phyloP scores from a whole-genome alignment of 495 filamentous ascomycete genomes.

The Hypomontagnella submonticulosa region DNA sequence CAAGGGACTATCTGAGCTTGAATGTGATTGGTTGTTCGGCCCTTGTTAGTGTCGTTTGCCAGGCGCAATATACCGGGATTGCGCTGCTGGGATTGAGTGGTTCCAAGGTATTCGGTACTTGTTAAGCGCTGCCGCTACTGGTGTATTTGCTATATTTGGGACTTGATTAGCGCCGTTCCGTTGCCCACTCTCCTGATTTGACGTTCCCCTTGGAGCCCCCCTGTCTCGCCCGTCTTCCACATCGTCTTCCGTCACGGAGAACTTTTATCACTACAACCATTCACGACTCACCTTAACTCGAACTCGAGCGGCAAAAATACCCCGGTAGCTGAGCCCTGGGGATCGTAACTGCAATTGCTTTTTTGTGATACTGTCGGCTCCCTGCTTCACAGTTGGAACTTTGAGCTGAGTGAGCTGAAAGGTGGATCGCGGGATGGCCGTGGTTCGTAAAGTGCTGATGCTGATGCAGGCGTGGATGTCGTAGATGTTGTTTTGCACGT shows the following conservation, averaged over 20 bases:
- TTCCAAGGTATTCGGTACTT: constrained; percentile 44
- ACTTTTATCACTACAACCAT: constrained; percentile 23
- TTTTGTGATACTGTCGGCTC: constrained; percentile 20
- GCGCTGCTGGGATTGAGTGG: constrained; percentile 28
- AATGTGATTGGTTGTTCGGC: constrained; percentile 27
- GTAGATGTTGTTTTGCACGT: constrained; percentile 25
- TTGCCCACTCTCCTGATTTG: constrained; percentile 41
- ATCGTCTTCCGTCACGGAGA: constrained; percentile 30
- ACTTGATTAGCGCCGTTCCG: constrained; percentile 43
- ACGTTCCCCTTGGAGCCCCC: constrained; percentile 13
- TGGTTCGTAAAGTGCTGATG: constrained; percentile 12
- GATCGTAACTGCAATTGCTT: constrained; percentile 6
- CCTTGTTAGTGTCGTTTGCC: constrained; percentile 36
- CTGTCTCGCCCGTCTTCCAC: constrained; percentile 6
- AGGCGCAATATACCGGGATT: constrained; percentile 42
- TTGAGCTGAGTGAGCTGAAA: constrained; percentile 41
- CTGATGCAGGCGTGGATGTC: constrained; percentile 8
- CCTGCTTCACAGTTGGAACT: constrained; percentile 4
- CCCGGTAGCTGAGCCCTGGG: constrained; percentile 3
- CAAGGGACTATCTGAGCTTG: constrained; percentile 23
- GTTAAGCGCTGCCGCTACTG: constrained; percentile 46
- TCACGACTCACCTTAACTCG: constrained; percentile 34
- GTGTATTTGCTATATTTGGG: constrained; percentile 45
- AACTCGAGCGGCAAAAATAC: constrained; percentile 16
- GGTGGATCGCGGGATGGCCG: constrained; percentile 40